Evolutionary conservation across 148 eudicot species (phyloP), one percentile per base, ranked within the genome.

Genomic region (Chenopodium quinoa): DNA sequence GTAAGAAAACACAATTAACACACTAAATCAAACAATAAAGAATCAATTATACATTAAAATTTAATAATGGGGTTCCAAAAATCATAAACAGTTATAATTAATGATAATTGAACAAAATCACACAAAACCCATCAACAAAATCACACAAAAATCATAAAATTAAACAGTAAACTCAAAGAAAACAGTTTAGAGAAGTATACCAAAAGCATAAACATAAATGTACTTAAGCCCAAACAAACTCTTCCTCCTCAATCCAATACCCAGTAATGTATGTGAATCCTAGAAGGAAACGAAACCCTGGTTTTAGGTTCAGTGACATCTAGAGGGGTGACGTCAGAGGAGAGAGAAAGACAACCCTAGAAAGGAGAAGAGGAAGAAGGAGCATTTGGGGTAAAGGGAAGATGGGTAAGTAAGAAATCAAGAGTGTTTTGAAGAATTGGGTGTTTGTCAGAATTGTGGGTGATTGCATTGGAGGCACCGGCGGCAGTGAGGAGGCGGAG

Each of bases 151-250:
- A 68, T 23, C 67, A 25, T 62, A 19, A 62, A 58, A 20, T 19
- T 7, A 58, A 71, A 10, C n/a, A 50, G 7, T 14, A 37, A 71
- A 34, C 40, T n/a, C 52, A 52, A 32, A 48, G 0, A 22, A 78
- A 29, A 27, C 5, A 31, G 9, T 12, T 19, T 25, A 50, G 46
- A 40, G 44, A 56, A 79, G 79, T 27, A 83, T 91, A 94, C 98
- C 97, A 83, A 89, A 94, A 27, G 98, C 98, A 70, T 94, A 93
- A 74, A 91, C 95, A 83, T 93, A 91, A 60, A 93, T 89, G 81
- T 89, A 93, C 70, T 92, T 95, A 82, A 95, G 86, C 25, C 98
- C 98, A 44, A 95, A 70, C 19, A 95, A 27, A 47, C 88, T 86
- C 83, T 95, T 95, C 66, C 79, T 93, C 83, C 98, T 83, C 84